phyloP scores from a whole-genome alignment of 192 early-diverging fungal species.

The Cladochytrium replicatum region DNA sequence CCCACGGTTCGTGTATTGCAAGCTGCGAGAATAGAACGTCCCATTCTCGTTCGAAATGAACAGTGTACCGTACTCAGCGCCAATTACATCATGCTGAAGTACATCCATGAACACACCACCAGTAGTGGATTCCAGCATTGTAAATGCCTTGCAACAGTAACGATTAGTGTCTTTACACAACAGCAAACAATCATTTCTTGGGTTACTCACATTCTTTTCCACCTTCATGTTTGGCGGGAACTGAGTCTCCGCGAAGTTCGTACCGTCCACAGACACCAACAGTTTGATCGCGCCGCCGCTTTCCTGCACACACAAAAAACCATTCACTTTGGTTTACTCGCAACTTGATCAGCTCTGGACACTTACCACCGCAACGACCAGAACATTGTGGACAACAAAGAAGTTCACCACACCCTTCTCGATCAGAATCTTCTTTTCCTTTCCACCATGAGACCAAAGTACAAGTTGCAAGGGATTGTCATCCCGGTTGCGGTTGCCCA shows the following conservation, averaged over 20 bases:
- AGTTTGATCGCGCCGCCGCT: constrained; percentile 43
- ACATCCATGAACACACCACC: constrained; percentile 36
- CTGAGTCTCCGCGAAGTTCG: constrained; percentile 53
- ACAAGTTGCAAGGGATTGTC: constrained; percentile 65
- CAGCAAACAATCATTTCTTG: constrained; percentile 4
- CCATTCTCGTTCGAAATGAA: constrained; percentile 87
- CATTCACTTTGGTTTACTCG: too few species aligned
- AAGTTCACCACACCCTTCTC: constrained; percentile 63
- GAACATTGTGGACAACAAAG: constrained; percentile 65
- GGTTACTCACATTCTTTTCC: constrained; percentile 43
- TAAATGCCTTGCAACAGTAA: constrained; percentile 43
- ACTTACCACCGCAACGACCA: constrained; percentile 64
- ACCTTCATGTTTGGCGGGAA: constrained; percentile 78
- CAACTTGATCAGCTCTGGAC: background rate
- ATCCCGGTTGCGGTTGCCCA: constrained; percentile 20
- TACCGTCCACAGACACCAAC: constrained; percentile 66
- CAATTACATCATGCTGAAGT: constrained; percentile 15
- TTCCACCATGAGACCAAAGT: constrained; percentile 47
- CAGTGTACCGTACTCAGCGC: constrained; percentile 67
- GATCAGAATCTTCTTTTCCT: constrained; percentile 38
- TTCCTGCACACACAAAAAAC: constrained; percentile 19
- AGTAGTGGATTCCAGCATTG: constrained; percentile 73
- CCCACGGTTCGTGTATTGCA: constrained; percentile 76
- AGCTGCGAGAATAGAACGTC: constrained; percentile 60
- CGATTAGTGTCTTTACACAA: constrained; percentile 2